Evolutionary conservation across 1,284 basidiomycete species (phyloP), one percentile per base, ranked within the genome.

Genomic region (Puccinia novopanici): DNA sequence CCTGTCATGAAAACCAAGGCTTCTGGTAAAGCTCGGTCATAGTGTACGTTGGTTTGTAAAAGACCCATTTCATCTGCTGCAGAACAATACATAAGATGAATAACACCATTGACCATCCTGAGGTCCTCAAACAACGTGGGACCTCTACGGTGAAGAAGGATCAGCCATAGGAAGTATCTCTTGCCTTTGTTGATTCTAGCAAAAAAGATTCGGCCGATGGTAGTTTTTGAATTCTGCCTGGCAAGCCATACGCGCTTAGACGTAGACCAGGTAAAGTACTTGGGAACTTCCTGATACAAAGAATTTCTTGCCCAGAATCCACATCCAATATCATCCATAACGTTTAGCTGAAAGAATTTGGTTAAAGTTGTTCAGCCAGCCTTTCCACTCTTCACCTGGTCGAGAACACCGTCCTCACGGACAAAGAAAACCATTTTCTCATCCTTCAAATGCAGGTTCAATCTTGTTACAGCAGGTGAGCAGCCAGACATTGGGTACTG

Each of bases 361-460:
- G 72, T 74, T 0, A 59, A 34, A 15, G 73, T 75, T 48, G 73
- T 61, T n/a, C n/a, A 27, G 2, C n/a, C 19, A 4, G 72, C 72
- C 3, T 59, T 34, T 13, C 72, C 72, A 19, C 15, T 19, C 9
- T 13, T 10, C 8, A 59, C 34, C 34, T 74, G 72, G 3, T 37
- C 34, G 1, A n/a, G n/a, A 2, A 15, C 34, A 2, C 54, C n/a
- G 9, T 37, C 3, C 6, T 55, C 34, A 48, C 40, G 19, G 8
- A 6, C 22, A 59, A 74, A 74, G 15, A 40, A 74, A 8, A 74
- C 42, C 6, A 74, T 3, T 12, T 74, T 27, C 50, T 74, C 40
- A 42, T 24, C 55, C 0, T 34, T 22, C 13, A 37, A 17, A 42
- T 74, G 72, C 4, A 74, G 3, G 1, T 1, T 15, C 30, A 74